A percentile compares a stretch with the other conserved stretches of the same genome.
phyloP scores from a whole-genome alignment of 2,329 filamentous ascomycete species.

The Tolypocladium cylindrosporum region DNA sequence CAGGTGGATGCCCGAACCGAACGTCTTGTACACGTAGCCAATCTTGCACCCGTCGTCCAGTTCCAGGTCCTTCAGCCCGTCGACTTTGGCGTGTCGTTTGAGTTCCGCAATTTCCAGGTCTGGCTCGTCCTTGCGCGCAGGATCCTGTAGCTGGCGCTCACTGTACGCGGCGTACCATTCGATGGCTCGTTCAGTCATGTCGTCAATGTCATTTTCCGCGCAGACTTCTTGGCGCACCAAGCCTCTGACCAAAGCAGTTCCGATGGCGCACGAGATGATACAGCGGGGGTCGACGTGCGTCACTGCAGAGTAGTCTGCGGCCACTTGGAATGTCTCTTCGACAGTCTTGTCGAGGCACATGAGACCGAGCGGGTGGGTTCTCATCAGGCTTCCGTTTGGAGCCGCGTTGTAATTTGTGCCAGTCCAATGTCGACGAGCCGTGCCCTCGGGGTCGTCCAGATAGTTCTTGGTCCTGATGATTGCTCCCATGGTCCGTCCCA shows the following conservation, averaged over 20 bases:
- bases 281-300: slow-evolving; percentile 44
- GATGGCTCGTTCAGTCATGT: slow-evolving; percentile 26
- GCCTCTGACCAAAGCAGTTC: slow-evolving; percentile 34
- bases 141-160: slow-evolving; percentile 10
- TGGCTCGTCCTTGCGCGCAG: slow-evolving; percentile 17
- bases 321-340: slow-evolving; percentile 31
- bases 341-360: slow-evolving; percentile 31
- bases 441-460: slow-evolving; percentile 25
- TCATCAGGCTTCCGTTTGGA: slow-evolving; percentile 43
- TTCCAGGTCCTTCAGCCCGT: slow-evolving; percentile 26
- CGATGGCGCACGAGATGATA: slow-evolving; percentile 36
- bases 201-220: slow-evolving; percentile 28
- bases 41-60: slow-evolving; percentile 35
- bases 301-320: slow-evolving; percentile 29
- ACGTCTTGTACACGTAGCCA: slow-evolving; percentile 44
- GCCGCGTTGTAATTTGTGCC: slow-evolving; percentile 27
- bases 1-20: slow-evolving; percentile 35
- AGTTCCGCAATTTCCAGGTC: slow-evolving; percentile 30
- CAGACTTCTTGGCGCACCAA: slow-evolving; percentile 33
- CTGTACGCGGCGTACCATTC: slow-evolving; percentile 24
- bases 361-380: slow-evolving; percentile 39
- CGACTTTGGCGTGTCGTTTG: slow-evolving; percentile 25
- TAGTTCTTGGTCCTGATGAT: slow-evolving; percentile 31
- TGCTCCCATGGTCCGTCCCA: slow-evolving; percentile 34
- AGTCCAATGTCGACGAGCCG: slow-evolving; percentile 31